Percentiles rank a stretch among this genome's conserved stretches.
phyloP scores from a whole-genome alignment of 495 filamentous ascomycete genomes.

The Lasiosphaeris hirsuta region DNA sequence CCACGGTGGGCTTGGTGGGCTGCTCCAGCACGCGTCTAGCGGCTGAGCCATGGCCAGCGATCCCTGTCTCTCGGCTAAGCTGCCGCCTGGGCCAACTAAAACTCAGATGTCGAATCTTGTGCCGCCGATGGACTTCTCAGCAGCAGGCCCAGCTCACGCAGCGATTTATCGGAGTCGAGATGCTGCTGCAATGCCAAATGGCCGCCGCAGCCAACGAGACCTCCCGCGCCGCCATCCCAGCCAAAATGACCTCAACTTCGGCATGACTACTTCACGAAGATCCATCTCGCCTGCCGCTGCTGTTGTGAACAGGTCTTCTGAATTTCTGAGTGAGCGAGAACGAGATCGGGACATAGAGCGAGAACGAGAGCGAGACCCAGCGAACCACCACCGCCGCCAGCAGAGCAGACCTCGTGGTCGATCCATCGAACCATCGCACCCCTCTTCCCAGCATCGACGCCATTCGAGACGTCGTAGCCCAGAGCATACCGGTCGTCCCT shows the following conservation, averaged over 20 bases:
- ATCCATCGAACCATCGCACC: conserved; percentile 10
- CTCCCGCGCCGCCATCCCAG: conserved; percentile 25
- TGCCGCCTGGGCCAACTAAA: conserved; percentile 38
- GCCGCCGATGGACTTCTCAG: conserved; percentile 29
- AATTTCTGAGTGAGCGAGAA: conserved; percentile 11
- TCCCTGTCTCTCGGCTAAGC: conserved; percentile 36
- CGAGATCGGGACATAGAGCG: conserved; percentile 25
- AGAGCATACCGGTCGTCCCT: conserved; percentile 28
- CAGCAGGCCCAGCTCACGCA: conserved; percentile 23
- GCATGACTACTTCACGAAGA: conserved; percentile 39
- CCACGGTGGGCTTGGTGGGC: conserved; percentile 1
- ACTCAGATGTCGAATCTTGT: conserved; percentile 34
- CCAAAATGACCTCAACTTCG: conserved; percentile 27
- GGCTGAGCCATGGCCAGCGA: conserved; percentile 16
- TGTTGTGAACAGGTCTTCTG: conserved; percentile 28
- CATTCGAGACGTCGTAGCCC: conserved; percentile 32
- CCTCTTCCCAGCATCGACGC: conserved; percentile 15
- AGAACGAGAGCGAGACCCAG: conserved; percentile 10
- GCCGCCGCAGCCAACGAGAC: conserved; percentile 26
- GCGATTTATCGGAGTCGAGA: conserved; percentile 21
- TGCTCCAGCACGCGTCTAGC: conserved; percentile 23
- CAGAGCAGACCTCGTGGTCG: conserved; percentile 9
- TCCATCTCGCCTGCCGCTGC: conserved; percentile 29
- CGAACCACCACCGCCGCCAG: conserved; percentile 7
- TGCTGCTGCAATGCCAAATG: conserved; percentile 35